Evolutionary conservation across 441 rosid genomes (phyloP).

Genomic region (Aleurites moluccanus): DNA sequence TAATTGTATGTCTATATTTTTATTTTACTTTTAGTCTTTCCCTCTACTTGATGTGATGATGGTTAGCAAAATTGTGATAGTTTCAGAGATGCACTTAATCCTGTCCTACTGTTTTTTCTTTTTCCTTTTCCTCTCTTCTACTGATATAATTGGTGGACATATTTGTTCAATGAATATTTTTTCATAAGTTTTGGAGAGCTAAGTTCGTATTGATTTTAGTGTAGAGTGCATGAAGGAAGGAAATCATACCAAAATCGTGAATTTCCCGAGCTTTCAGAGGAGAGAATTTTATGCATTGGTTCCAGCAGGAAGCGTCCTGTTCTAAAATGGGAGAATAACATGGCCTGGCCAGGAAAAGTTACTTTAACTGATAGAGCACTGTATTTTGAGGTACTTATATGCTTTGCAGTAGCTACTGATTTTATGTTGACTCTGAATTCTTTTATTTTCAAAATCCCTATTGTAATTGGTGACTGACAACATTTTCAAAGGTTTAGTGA

Average conservation of each 20-base stretch:
- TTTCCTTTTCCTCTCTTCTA: neutral
- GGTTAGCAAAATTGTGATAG: neutral
- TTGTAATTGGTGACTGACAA: neutral
- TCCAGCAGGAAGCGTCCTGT: conserved; percentile 89
- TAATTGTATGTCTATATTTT: neutral
- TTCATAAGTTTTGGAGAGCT: conserved; percentile 23
- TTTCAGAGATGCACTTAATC: neutral
- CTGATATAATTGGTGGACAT: neutral
- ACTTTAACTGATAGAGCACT: conserved; percentile 83
- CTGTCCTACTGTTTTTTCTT: neutral
- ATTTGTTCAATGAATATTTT: neutral
- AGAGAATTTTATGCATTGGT: conserved; percentile 78
- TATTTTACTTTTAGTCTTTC: neutral
- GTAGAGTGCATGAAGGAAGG: conserved; percentile 86
- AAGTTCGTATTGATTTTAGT: conserved; percentile 42
- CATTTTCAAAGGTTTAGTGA: conserved; percentile 1
- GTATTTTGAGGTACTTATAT: conserved; percentile 77
- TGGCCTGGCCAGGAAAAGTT: conserved; percentile 97
- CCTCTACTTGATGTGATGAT: neutral
- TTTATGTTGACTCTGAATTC: neutral
- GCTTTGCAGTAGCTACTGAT: neutral
- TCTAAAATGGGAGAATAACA: conserved; percentile 89
- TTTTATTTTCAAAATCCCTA: neutral
- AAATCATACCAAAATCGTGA: conserved; percentile 62
- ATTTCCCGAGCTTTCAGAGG: conserved; percentile 47